A percentile compares a stretch with the other conserved stretches of the same genome.
These are phyloP conservation scores for Rubroshorea leprosula DNA, from an alignment of 345 rosid species.

Conservation along the genomic window DNA sequence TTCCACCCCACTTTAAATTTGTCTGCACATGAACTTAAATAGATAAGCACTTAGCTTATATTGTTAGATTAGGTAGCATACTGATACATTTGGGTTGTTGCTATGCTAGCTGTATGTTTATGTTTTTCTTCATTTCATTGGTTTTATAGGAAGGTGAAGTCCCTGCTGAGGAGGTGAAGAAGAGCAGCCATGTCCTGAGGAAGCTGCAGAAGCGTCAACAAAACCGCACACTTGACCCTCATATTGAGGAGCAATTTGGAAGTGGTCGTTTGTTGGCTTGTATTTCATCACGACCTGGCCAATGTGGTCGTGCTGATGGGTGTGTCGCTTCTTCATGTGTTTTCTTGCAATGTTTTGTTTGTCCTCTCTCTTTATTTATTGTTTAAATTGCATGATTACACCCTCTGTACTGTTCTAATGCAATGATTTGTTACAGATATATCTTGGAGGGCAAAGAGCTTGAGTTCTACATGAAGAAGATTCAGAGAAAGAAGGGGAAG, in stretches of 20 bases:
- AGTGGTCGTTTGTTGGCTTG: slow-evolving; percentile 63
- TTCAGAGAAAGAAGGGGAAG: slow-evolving; percentile 88
- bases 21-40: too few species aligned
- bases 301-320: slow-evolving; percentile 83
- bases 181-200: slow-evolving; percentile 50
- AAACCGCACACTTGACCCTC: slow-evolving; percentile 48
- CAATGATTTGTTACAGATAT: slow-evolving; percentile 35
- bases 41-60: not conserved
- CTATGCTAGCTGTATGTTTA: not conserved
- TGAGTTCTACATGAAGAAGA: slow-evolving; percentile 76
- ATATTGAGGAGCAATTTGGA: slow-evolving; percentile 68
- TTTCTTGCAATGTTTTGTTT: not conserved
- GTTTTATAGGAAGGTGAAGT: slow-evolving; percentile 44
- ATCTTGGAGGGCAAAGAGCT: slow-evolving; percentile 68
- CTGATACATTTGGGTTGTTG: not conserved
- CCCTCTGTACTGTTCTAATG: not conserved
- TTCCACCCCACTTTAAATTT: not conserved
- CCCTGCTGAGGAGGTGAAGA: slow-evolving; percentile 47
- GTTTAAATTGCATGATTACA: too few species aligned
- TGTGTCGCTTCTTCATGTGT: slow-evolving; percentile 10
- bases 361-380: not conserved
- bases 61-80: not conserved
- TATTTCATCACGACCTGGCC: slow-evolving; percentile 75
- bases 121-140: not conserved
- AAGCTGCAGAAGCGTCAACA: slow-evolving; percentile 51